Base-by-base conservation (phyloP, 805 yeast genomes). In the Yarrowia sp. region DNA sequence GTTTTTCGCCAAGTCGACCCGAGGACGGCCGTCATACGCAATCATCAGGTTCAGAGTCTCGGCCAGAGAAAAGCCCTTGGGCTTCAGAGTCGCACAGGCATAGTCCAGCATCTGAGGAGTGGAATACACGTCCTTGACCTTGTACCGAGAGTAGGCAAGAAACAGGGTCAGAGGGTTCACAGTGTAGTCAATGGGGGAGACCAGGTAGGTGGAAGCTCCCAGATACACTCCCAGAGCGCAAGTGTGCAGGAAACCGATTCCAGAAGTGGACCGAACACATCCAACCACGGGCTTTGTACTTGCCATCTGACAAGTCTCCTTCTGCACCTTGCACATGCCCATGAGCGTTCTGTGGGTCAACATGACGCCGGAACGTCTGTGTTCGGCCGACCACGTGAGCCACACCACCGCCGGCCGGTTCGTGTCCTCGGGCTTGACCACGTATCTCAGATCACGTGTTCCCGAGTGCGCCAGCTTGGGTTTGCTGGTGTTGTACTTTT, bases 231-330 rank as follows among this genome's bases (percentile, higher is more conserved):
- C 99, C 71, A 95, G 76, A 43, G 93, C 77, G 67, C 87, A 87
- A n/a, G 96, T 84, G 76, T 92, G 94, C 34, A 95, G 79, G 75
- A 95, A 93, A 0, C 99, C 99, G 34, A 94, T 77, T 0, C 98
- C 98, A 1, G 84, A 78, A 1, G 91, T 85, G 72, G 93, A 94
- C 52, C 96, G 85, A 9, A 91, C 96, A 76, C 97, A 87, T 0
- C 97, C 97, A 49, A 94, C 82, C 8, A 95, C 81, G 0, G 97
- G 88, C 47, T 86, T 85, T 40, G 84, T 83, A 46, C 90, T 84
- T 14, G 88, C 83, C 78, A 95, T 81, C 70, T 91, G 94, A 74
- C 97, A 91, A 0, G 98, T 94, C 75, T 94, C 98, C 72, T 95
- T 94, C 74, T 92, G 84, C 20, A 91, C 90, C 73, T 93, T 92